A percentile compares a stretch with the other conserved stretches of the same genome.
These are phyloP conservation scores for Monosporascus cannonballus DNA, from an alignment of 2,329 filamentous ascomycete species.

Conservation along the genomic window DNA sequence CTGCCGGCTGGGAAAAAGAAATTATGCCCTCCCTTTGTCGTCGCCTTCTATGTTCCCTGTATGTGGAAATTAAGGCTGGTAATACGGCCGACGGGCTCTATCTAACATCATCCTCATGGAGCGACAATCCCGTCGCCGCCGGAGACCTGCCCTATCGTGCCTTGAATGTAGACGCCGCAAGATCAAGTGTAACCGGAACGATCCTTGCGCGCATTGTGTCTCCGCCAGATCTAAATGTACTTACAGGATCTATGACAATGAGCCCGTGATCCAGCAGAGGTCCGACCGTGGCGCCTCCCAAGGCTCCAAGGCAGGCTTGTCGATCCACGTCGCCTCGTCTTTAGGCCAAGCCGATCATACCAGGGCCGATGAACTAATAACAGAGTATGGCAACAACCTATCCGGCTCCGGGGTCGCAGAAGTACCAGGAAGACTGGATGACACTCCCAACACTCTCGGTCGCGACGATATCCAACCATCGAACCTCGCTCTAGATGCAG, in stretches of 20 bases:
- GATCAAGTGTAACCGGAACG: conserved; percentile 37
- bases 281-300: neutral
- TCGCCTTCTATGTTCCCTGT: neutral
- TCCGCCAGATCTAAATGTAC: conserved; percentile 25
- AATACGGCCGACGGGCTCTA: conserved; percentile 6
- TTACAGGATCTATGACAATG: conserved; percentile 18
- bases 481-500: conserved; percentile 2
- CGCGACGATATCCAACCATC: conserved; percentile 1
- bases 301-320: conserved; percentile 4
- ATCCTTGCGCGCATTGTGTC: conserved; percentile 33
- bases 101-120: conserved; percentile 11
- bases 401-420: neutral
- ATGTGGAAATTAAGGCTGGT: neutral
- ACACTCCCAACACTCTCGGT: conserved; percentile 1
- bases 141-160: conserved; percentile 34
- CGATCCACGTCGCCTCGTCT: conserved; percentile 4
- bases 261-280: neutral
- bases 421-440: neutral
- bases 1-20: neutral
- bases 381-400: neutral
- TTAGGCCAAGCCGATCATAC: conserved; percentile 1
- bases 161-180: conserved; percentile 38
- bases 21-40: neutral
- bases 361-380: neutral
- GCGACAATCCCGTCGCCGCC: conserved; percentile 20